Evolutionary conservation across 805 yeast species (phyloP).

Genomic region (Wickerhamiella siamensis): DNA sequence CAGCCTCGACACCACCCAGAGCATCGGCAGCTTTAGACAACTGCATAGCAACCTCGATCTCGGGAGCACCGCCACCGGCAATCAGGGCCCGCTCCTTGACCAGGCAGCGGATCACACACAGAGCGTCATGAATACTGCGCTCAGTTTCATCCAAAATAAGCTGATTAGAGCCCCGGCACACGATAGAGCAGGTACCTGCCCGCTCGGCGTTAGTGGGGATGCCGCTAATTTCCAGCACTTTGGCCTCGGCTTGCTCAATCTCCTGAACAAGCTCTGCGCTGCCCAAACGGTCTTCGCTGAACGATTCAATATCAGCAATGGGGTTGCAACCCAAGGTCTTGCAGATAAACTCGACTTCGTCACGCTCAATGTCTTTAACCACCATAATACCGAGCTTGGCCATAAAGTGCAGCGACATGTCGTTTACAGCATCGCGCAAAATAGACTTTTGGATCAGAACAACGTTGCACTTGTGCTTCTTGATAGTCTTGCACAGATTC

Average conservation of each 20-base stretch:
- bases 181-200: conserved; percentile 43
- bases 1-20: conserved; percentile 73
- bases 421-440: conserved; percentile 87
- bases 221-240: conserved; percentile 63
- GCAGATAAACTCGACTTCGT: conserved; percentile 82
- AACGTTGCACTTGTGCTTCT: conserved; percentile 93
- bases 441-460: conserved; percentile 83
- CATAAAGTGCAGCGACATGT: conserved; percentile 84
- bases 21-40: conserved; percentile 51
- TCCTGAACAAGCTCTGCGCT: conserved; percentile 88
- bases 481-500: conserved; percentile 89
- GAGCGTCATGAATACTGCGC: conserved; percentile 92
- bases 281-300: conserved; percentile 86
- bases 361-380: conserved; percentile 88
- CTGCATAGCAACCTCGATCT: conserved; percentile 71
- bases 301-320: conserved; percentile 86
- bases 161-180: conserved; percentile 88
- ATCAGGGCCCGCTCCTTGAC: conserved; percentile 79
- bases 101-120: conserved; percentile 81
- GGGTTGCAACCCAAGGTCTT: conserved; percentile 88
- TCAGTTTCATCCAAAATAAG: conserved; percentile 91
- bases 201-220: conserved; percentile 49
- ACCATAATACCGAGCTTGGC: conserved; percentile 89
- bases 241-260: conserved; percentile 76
- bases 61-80: conserved; percentile 99